phyloP scores from a whole-genome alignment of 2,329 filamentous ascomycete genomes.

The Penicillium aurantiogriseum region DNA sequence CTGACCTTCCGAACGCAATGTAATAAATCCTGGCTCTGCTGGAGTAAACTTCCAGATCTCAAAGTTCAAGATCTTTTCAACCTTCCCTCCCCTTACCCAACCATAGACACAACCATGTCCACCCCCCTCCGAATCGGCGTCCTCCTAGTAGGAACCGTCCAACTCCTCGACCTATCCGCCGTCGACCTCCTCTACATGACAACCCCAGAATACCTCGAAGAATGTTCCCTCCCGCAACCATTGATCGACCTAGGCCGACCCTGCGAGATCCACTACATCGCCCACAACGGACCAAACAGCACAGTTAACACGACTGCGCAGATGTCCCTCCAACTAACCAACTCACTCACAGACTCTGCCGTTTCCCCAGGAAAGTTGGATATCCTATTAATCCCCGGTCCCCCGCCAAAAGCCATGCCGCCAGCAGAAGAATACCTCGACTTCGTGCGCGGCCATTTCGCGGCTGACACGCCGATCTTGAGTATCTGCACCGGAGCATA shows the following conservation, averaged over 20 bases:
- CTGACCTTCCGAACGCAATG: background rate
- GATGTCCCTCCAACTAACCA: constrained; percentile 29
- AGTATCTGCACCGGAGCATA: constrained; percentile 28
- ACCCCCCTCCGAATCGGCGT: constrained; percentile 31
- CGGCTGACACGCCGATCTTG: constrained; percentile 25
- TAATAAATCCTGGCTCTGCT: background rate
- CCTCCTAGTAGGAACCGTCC: constrained; percentile 36
- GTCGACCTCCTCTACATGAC: constrained; percentile 43
- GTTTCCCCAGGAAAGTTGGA: constrained; percentile 40
- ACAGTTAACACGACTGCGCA: constrained; percentile 27
- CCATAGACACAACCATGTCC: constrained; percentile 3
- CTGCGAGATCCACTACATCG: constrained; percentile 34
- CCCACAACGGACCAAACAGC: constrained; percentile 15
- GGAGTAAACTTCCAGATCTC: background rate
- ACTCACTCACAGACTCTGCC: constrained; percentile 24
- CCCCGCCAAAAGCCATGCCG: constrained; percentile 30
- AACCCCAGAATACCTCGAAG: constrained; percentile 27
- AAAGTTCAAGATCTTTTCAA: background rate
- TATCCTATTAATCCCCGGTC: constrained; percentile 40
- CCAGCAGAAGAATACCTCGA: constrained; percentile 29
- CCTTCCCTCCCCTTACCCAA: too few species aligned
- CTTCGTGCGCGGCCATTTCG: constrained; percentile 36
- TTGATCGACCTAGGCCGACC: constrained; percentile 28
- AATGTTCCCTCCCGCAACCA: constrained; percentile 32
- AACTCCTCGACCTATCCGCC: constrained; percentile 41